Evolutionary conservation across 2,329 filamentous ascomycete genomes (phyloP).

Genomic region (Xylaria multiplex): DNA sequence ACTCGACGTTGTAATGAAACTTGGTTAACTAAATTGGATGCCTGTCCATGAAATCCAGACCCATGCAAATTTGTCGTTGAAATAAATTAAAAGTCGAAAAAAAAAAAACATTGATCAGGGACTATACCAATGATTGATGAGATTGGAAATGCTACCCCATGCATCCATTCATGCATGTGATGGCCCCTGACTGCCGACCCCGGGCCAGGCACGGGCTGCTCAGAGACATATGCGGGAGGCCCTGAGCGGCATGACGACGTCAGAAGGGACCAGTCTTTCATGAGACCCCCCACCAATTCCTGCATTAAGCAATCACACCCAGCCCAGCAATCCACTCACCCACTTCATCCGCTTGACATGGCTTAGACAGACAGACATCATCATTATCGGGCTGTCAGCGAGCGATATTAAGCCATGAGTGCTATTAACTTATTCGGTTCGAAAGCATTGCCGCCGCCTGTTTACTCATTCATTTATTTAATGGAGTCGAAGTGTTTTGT

Average conservation of each 20-base stretch:
- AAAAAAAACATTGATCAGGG: background rate
- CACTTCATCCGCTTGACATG: background rate
- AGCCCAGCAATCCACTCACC: background rate
- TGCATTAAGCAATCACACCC: background rate
- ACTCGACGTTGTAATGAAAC: background rate
- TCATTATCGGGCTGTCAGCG: background rate
- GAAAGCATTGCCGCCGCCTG: background rate
- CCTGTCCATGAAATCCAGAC: background rate
- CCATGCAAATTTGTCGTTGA: background rate
- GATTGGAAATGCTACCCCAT: background rate
- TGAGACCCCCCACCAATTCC: conserved; percentile 31
- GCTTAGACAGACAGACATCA: background rate
- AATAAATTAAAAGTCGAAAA: conserved; percentile 2
- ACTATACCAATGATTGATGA: conserved; percentile 20
- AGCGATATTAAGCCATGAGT: background rate
- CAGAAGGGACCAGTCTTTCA: conserved; percentile 29
- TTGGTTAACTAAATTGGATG: background rate
- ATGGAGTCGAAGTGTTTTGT: background rate
- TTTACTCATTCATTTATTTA: background rate
- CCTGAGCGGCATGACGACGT: conserved; percentile 35
- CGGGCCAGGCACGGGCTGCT: background rate
- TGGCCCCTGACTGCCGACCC: conserved; percentile 15
- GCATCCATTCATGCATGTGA: conserved; percentile 24
- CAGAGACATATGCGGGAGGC: conserved; percentile 15
- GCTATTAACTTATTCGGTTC: background rate